Evolutionary conservation across 768 basidiomycete genomes (phyloP), one percentile per base, ranked within the genome.

Genomic region (Trametes sanguinea): DNA sequence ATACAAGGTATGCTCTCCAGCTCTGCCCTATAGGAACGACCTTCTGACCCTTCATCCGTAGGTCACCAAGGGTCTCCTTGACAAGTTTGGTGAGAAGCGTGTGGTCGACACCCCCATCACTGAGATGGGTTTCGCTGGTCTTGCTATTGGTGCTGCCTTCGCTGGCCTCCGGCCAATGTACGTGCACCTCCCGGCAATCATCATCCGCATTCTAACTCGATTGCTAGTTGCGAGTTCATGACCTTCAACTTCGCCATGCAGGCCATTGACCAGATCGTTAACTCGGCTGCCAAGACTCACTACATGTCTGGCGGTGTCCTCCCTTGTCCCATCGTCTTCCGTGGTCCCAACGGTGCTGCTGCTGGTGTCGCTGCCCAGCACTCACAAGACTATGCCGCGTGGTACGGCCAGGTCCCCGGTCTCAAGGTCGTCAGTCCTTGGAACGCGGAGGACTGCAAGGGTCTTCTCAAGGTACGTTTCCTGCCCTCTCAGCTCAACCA

Each of bases 161-260:
- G 87, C 94, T 70, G 97, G 97, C 71, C 86, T 99, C 59, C 85
- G 95, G 68, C 97, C 97, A 63, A 83, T 99, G 92, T 92, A 74
- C 61, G 86, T 69, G 17, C 57, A 42, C n/a, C 2, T 50, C 22
- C 6, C 10, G 9, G 11, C 32, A 13, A 14, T 50, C 2, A 11
- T 50, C 5, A 9, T 16, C 29, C 17, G 22, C 22, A 54, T 43
- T 40, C 54, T 57, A 62, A 65, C 29, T 67, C 44, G 33, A 11
- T 42, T 43, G 32, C 37, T 35, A 94, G 92, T 71, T 98, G 95
- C 84, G 96, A 98, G 81, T 99, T 98, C 82, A 98, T 98, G 96
- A 98, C 96, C 14, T 98, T 96, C 83, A 98, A 99, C 83, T 98
- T 99, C 74, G 96, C 96, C 67, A 99, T 98, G 96, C 94, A 95